Evolutionary conservation across 2,329 filamentous ascomycete species (phyloP).

Genomic region (Plenodomus biglobosus): DNA sequence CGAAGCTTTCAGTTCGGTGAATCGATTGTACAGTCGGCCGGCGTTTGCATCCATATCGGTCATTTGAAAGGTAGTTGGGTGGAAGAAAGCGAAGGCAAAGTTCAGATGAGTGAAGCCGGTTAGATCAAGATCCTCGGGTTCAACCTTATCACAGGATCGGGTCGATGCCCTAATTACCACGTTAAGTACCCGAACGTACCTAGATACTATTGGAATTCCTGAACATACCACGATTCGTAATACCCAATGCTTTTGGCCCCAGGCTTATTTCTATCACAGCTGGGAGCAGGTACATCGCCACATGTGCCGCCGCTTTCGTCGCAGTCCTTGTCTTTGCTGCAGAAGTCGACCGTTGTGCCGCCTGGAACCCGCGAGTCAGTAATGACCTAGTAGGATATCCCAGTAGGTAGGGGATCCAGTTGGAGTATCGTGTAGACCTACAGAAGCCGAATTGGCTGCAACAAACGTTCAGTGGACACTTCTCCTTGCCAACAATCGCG

Average conservation of each 20-base stretch:
- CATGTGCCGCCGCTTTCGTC: neutral
- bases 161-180: slow-evolving; percentile 6
- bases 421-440: too few species aligned
- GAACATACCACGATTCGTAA: neutral
- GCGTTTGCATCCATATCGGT: slow-evolving; percentile 1
- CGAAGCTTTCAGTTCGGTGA: slow-evolving; percentile 32
- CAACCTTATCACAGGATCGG: neutral
- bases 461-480: slow-evolving; percentile 10
- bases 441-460: slow-evolving; percentile 6
- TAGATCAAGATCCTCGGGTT: slow-evolving; percentile 6
- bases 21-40: neutral
- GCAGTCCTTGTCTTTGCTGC: too few species aligned
- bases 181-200: too few species aligned
- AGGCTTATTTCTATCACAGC: too few species aligned
- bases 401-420: too few species aligned
- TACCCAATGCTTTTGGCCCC: too few species aligned
- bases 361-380: too few species aligned
- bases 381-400: too few species aligned
- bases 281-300: too few species aligned
- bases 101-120: slow-evolving; percentile 8
- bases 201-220: too few species aligned
- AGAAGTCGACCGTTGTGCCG: too few species aligned
- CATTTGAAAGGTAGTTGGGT: slow-evolving; percentile 7
- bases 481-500: neutral
- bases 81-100: slow-evolving; percentile 10